A percentile compares a stretch with the other conserved stretches of the same genome.
phyloP scores from a whole-genome alignment of 2,329 filamentous ascomycete genomes.

The Xylaria sp. region DNA sequence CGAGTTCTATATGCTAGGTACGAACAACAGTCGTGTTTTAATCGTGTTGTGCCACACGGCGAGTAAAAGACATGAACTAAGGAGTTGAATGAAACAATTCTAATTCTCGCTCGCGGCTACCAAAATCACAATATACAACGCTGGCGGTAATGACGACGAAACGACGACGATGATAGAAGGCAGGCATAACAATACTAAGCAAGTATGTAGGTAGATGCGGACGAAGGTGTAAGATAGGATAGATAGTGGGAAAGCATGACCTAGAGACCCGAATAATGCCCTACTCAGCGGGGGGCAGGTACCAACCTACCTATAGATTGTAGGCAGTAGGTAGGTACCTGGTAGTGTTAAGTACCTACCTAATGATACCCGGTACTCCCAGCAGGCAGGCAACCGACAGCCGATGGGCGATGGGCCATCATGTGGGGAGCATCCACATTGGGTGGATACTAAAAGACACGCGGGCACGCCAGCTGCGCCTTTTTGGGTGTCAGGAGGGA shows the following conservation, averaged over 20 bases:
- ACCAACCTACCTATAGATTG: no score
- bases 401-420: conserved; percentile 1
- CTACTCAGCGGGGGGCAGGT: no score
- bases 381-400: conserved; percentile 8
- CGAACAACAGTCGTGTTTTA: not conserved
- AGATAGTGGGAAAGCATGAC: not conserved
- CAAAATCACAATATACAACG: not conserved
- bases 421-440: not conserved
- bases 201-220: not conserved
- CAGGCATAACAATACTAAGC: not conserved
- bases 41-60: no score
- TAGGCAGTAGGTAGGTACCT: not conserved
- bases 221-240: no score
- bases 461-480: conserved; percentile 20
- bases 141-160: not conserved
- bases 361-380: not conserved
- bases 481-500: conserved; percentile 25
- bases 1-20: no score
- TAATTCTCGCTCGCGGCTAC: not conserved
- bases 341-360: not conserved
- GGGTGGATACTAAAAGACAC: not conserved
- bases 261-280: not conserved
- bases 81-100: not conserved
- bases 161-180: not conserved
- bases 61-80: not conserved